phyloP scores from a whole-genome alignment of 768 basidiomycete species.

The Mycena floridula region DNA sequence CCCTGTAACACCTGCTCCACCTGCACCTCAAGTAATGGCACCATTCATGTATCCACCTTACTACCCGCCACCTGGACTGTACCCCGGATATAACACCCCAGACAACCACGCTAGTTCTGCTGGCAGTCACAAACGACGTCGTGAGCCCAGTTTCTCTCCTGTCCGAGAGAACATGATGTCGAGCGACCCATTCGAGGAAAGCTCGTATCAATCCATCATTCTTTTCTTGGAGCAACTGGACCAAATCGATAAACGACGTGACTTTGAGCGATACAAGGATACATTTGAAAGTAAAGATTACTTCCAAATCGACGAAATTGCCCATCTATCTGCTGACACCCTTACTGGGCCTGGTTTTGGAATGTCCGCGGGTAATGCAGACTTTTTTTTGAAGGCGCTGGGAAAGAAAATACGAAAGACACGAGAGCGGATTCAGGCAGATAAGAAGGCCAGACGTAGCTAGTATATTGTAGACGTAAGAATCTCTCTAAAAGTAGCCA shows the following conservation, averaged over 20 bases:
- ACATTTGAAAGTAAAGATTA: conserved; percentile 1
- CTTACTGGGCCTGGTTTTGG: neutral
- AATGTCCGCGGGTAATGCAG: conserved; percentile 5
- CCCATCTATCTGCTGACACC: neutral
- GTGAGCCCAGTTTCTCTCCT: neutral
- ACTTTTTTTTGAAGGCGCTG: conserved; percentile 2
- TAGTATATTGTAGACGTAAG: neutral
- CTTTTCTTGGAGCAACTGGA: conserved; percentile 2
- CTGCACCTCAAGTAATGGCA: too few species aligned
- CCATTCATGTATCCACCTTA: too few species aligned
- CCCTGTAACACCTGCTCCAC: too few species aligned
- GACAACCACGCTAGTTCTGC: neutral
- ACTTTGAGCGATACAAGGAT: neutral
- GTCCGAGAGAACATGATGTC: neutral
- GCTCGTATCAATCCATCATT: conserved; percentile 1
- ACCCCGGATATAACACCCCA: too few species aligned
- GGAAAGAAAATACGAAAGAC: conserved; percentile 2
- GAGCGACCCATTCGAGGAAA: neutral
- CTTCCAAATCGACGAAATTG: conserved; percentile 5
- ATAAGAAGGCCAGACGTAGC: neutral
- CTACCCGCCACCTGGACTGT: too few species aligned
- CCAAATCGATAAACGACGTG: neutral
- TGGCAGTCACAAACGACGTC: neutral
- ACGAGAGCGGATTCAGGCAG: neutral
- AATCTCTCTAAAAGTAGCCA: conserved; percentile 5